Base-by-base conservation (phyloP, 2,329 filamentous ascomycete species). In the Biscogniauxia marginata region DNA sequence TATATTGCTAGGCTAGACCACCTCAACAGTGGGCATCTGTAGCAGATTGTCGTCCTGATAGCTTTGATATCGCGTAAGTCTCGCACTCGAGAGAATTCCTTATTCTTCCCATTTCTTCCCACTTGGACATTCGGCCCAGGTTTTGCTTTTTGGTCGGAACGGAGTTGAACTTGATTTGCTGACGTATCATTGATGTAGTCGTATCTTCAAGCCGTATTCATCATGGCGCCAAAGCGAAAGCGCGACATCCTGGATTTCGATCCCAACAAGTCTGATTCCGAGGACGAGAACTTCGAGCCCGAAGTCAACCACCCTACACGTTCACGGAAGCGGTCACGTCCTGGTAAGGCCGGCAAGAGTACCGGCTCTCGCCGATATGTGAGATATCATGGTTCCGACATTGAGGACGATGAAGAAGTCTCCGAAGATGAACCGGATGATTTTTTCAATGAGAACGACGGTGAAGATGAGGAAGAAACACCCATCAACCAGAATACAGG, bases 271-370 rank as follows among this genome's bases (percentile, higher is more conserved):
- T 88, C 85, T 50, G 85, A 88, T 63, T 77, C 85, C 2, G 81
- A 85, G 50, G 85, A 88, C 67, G 84, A 85, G 62, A 86, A 86
- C 69, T 88, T 88, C 65, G 81, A 85, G 56, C 84, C 84, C 16
- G 69, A 71, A 16, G 67, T 70, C 20, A 77, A 79, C 62, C 75
- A 73, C 22, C 58, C 58, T 2, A 30, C 64, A 20, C 67, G 64
- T 49, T 63, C 65, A 16, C 65, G 63, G 53, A 80, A 77, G 61
- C 78, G 77, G 53, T 65, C 73, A 4, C 75, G 76, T 21, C 69
- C 75, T 24, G 70, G 75, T 4, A 73, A 71, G 52, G 65, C 70
- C 39, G 52, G 60, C 43, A 73, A 67, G 45, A 52, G 63, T 7
- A 56, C 67, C 52, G 61, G 63, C 54, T 65, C 66, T 55, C 66